Evolutionary conservation across 2,329 filamentous ascomycete species (phyloP).

Genomic region (Diaporthe caulivora): DNA sequence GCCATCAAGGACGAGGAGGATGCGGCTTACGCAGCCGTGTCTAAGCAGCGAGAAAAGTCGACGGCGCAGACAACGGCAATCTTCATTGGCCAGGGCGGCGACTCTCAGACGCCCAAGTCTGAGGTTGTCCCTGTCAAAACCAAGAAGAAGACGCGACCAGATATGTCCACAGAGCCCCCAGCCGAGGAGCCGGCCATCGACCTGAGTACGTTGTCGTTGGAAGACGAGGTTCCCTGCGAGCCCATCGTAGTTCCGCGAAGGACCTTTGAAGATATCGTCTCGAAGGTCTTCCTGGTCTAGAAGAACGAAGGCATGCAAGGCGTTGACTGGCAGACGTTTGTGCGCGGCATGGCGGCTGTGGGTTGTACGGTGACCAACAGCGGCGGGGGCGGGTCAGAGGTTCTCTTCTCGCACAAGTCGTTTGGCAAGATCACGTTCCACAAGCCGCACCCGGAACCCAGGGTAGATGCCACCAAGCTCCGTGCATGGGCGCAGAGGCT

Average conservation of each 20-base stretch:
- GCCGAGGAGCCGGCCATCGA: not conserved
- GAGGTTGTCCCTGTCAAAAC: not conserved
- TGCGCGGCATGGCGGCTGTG: not conserved
- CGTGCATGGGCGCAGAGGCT: not conserved
- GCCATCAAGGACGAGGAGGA: not conserved
- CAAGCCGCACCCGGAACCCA: not conserved
- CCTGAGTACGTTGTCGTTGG: not conserved
- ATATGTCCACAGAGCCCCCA: not conserved
- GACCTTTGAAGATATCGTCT: not conserved
- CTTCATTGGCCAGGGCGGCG: not conserved
- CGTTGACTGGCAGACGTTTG: not conserved
- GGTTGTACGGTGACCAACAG: not conserved
- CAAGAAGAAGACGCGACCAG: not conserved
- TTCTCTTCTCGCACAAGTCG: constrained; percentile 1
- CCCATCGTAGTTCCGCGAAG: not conserved
- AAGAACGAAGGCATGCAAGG: not conserved
- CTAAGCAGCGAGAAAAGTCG: not conserved
- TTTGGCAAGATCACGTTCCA: constrained; percentile 10
- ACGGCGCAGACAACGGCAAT: not conserved
- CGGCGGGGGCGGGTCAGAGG: not conserved
- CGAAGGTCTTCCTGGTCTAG: not conserved
- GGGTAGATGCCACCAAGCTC: not conserved
- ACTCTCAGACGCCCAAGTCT: not conserved
- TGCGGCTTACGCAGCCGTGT: not conserved
- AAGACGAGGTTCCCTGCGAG: not conserved